Evolutionary conservation across 2,329 filamentous ascomycete genomes (phyloP).

Genomic region (Fusarium nurragi): DNA sequence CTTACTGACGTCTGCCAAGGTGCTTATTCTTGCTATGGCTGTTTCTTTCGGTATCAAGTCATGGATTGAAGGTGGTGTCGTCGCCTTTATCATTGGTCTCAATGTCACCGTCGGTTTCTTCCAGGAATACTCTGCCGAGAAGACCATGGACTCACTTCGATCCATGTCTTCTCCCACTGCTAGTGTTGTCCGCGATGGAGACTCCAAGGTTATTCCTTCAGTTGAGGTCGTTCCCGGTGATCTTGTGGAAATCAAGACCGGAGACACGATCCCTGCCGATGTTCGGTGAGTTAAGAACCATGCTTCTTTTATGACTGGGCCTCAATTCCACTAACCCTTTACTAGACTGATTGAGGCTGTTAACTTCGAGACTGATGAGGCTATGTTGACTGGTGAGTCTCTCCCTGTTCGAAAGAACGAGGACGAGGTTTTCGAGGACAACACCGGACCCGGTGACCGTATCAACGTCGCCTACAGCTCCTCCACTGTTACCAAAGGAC

Average conservation of each 20-base stretch:
- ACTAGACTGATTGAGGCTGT: constrained; percentile 60
- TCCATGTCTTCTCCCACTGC: constrained; percentile 57
- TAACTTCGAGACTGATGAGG: constrained; percentile 75
- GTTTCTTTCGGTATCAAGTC: constrained; percentile 67
- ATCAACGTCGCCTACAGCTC: constrained; percentile 71
- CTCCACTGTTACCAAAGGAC: constrained; percentile 69
- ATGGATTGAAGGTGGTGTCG: constrained; percentile 69
- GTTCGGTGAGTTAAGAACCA: constrained; percentile 61
- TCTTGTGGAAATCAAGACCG: constrained; percentile 62
- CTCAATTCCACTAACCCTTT: constrained; percentile 59
- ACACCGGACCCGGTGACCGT: constrained; percentile 62
- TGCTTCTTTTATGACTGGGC: neutral
- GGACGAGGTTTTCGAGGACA: constrained; percentile 53
- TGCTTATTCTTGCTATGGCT: constrained; percentile 65
- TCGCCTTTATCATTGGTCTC: constrained; percentile 65
- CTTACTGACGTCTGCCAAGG: constrained; percentile 46
- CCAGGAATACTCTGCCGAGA: constrained; percentile 58
- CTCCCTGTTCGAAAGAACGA: constrained; percentile 66
- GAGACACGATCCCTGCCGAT: constrained; percentile 70
- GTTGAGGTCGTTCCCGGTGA: constrained; percentile 66
- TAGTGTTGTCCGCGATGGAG: constrained; percentile 55
- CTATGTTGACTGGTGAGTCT: constrained; percentile 71
- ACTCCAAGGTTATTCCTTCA: constrained; percentile 51
- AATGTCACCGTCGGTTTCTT: constrained; percentile 65
- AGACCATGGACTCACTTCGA: constrained; percentile 60